phyloP scores from a whole-genome alignment of 2,329 filamentous ascomycete species.

The Ceratocystis variospora region DNA sequence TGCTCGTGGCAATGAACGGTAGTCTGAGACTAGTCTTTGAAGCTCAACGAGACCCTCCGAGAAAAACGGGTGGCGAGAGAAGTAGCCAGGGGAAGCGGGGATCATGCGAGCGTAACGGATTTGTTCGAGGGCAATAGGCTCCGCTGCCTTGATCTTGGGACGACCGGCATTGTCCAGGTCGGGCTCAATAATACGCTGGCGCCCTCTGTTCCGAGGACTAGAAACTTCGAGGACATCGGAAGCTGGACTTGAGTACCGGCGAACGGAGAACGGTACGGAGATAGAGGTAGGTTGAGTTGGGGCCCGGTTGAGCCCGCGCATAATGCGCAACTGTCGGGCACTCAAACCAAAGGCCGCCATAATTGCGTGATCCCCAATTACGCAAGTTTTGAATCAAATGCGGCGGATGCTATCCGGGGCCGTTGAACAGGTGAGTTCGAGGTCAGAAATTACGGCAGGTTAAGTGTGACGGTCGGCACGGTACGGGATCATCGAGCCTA shows the following conservation, averaged over 20 bases:
- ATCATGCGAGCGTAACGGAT: conserved; percentile 53
- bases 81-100: conserved; percentile 84
- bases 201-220: conserved; percentile 8
- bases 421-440: background rate
- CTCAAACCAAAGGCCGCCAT: conserved; percentile 20
- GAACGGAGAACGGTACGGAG: conserved; percentile 2
- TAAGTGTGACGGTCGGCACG: background rate
- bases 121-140: conserved; percentile 17
- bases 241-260: conserved; percentile 13
- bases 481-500: background rate
- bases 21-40: conserved; percentile 55
- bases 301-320: conserved; percentile 23
- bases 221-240: background rate
- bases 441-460: background rate
- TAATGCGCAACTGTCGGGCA: conserved; percentile 27
- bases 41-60: conserved; percentile 71
- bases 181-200: conserved; percentile 17
- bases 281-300: conserved; percentile 22
- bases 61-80: conserved; percentile 72
- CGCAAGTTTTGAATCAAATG: background rate
- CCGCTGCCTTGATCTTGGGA: conserved; percentile 19
- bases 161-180: conserved; percentile 17
- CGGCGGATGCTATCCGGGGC: background rate
- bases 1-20: conserved; percentile 52
- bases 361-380: conserved; percentile 1